Conservation (phyloP, 345 rosid species). For the Eutrema japonicum region DNA sequence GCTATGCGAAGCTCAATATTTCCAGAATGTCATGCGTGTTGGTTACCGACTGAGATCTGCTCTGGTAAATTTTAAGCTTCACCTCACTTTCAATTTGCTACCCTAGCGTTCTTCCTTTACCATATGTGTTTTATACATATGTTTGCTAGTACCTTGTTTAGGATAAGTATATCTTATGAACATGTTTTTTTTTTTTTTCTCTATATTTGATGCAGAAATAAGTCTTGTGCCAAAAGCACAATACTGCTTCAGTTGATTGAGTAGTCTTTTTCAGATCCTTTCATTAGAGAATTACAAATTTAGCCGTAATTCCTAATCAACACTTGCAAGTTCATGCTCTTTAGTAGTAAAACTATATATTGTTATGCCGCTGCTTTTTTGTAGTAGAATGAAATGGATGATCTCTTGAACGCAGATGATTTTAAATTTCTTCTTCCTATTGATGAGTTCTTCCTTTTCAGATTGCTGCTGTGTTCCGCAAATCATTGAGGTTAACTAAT, state of each 20-base stretch:
- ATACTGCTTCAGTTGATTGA: neutral
- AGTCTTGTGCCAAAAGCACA: slow-evolving; percentile 26
- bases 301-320: slow-evolving; percentile 1
- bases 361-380: slow-evolving; percentile 1
- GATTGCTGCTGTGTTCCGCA: slow-evolving; percentile 97
- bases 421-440: neutral
- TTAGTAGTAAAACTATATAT: neutral
- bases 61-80: slow-evolving; percentile 60
- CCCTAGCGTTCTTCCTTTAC: slow-evolving; percentile 19
- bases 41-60: slow-evolving; percentile 94
- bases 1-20: slow-evolving; percentile 92
- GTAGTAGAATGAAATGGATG: slow-evolving; percentile 17
- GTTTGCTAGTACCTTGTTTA: slow-evolving; percentile 8
- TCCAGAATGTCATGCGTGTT: slow-evolving; percentile 99
- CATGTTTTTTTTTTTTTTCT: neutral
- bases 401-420: slow-evolving; percentile 3
- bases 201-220: slow-evolving; percentile 9
- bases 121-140: slow-evolving; percentile 15
- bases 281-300: neutral
- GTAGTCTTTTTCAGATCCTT: neutral
- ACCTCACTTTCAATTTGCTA: slow-evolving; percentile 7
- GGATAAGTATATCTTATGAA: slow-evolving; percentile 19
- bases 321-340: slow-evolving; percentile 20
- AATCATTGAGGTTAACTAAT: slow-evolving; percentile 89
- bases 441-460: slow-evolving; percentile 35